phyloP scores from a whole-genome alignment of 2,329 filamentous ascomycete species.

The Botrytis tulipae region DNA sequence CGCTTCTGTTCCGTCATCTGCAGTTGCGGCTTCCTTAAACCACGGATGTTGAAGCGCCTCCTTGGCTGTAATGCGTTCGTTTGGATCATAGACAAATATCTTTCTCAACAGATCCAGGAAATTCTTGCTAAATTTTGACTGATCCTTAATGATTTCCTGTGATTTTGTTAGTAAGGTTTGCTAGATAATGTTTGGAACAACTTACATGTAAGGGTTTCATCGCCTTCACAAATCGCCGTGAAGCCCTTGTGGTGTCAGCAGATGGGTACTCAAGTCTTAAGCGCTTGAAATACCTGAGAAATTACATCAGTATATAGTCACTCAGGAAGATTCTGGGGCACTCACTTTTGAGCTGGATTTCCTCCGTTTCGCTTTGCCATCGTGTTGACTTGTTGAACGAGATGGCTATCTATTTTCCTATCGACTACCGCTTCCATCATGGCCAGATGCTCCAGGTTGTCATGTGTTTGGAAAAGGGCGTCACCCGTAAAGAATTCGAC shows the following conservation, averaged over 20 bases:
- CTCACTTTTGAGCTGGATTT: conserved; percentile 64
- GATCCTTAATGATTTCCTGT: conserved; percentile 65
- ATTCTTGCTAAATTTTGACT: conserved; percentile 57
- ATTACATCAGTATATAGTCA: conserved; percentile 35
- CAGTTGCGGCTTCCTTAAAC: conserved; percentile 62
- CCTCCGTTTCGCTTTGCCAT: conserved; percentile 55
- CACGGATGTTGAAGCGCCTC: conserved; percentile 65
- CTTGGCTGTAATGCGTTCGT: conserved; percentile 64
- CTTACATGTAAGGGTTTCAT: conserved; percentile 66
- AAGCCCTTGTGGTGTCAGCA: conserved; percentile 61
- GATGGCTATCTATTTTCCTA: conserved; percentile 54
- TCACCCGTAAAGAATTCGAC: conserved; percentile 72
- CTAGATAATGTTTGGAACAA: conserved; percentile 19
- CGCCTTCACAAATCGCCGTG: conserved; percentile 65
- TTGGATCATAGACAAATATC: conserved; percentile 68
- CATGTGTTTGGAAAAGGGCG: conserved; percentile 69
- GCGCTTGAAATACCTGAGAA: conserved; percentile 62
- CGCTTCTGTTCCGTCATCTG: conserved; percentile 67
- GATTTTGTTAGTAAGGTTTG: conserved; percentile 27
- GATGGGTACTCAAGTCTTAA: conserved; percentile 64
- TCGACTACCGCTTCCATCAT: conserved; percentile 73
- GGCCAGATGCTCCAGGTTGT: conserved; percentile 70
- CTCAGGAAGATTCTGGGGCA: not conserved
- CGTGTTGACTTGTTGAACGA: conserved; percentile 57
- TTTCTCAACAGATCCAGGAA: conserved; percentile 64